These are phyloP conservation scores for Mycena venus DNA, from an alignment of 768 basidiomycete genomes.

Conservation along the genomic window DNA sequence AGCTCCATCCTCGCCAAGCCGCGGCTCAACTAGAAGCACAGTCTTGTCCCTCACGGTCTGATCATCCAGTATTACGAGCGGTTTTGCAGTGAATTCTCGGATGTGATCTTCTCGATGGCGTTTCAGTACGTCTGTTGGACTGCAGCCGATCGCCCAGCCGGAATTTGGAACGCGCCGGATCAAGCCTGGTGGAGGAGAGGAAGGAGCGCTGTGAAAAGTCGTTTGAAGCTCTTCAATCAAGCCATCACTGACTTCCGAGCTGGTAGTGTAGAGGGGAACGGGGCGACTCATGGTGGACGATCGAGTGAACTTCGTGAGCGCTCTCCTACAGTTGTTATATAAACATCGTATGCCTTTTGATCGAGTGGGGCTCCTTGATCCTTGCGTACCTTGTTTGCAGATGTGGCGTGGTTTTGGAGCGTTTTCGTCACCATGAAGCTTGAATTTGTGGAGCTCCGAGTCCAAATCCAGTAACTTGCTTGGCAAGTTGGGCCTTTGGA, in stretches of 20 bases:
- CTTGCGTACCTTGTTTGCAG: no score
- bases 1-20: constrained; percentile 6
- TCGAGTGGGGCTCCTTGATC: no score
- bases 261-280: constrained; percentile 2
- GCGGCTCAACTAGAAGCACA: not conserved
- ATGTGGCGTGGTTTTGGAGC: no score
- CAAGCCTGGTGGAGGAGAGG: constrained; percentile 4
- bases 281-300: constrained; percentile 2
- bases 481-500: not conserved
- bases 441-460: not conserved
- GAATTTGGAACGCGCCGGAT: constrained; percentile 5
- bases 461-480: not conserved
- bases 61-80: constrained; percentile 1
- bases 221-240: constrained; percentile 1
- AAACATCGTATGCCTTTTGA: not conserved
- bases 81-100: constrained; percentile 7
- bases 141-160: not conserved
- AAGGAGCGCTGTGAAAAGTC: not conserved
- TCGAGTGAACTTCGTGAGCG: not conserved
- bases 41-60: constrained; percentile 3
- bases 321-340: not conserved
- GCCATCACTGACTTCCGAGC: not conserved
- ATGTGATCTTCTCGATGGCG: not conserved
- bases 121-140: constrained; percentile 3
- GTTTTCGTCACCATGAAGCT: not conserved